Conservation (phyloP, 805 yeast genomes). For the Saturnispora kantuleensis region DNA sequence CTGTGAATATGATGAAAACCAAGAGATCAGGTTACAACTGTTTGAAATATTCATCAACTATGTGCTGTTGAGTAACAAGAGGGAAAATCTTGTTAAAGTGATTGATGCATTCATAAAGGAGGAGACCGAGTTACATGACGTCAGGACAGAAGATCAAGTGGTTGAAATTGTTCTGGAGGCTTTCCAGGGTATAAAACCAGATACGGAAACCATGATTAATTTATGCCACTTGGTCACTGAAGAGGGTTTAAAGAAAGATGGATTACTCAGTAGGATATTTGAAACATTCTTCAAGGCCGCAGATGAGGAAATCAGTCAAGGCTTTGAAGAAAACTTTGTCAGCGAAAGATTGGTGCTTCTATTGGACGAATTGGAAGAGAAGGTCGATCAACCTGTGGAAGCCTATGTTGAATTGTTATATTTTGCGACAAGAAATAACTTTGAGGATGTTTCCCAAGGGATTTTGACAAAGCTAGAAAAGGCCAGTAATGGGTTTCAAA, state of each 20-base stretch:
- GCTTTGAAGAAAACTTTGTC: constrained; percentile 22
- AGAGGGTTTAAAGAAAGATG: constrained; percentile 1
- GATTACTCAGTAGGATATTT: constrained; percentile 12
- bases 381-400: constrained; percentile 14
- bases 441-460: constrained; percentile 17
- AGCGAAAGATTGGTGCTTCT: constrained; percentile 14
- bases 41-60: constrained; percentile 28
- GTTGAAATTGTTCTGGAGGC: constrained; percentile 25
- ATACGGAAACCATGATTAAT: constrained; percentile 19
- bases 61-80: constrained; percentile 22
- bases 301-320: constrained; percentile 21
- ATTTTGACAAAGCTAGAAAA: constrained; percentile 16
- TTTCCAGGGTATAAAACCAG: constrained; percentile 21
- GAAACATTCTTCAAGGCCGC: constrained; percentile 21
- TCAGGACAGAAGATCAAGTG: constrained; percentile 16
- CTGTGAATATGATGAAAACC: constrained; percentile 15
- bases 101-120: constrained; percentile 23
- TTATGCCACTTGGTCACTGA: constrained; percentile 16
- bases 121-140: constrained; percentile 12
- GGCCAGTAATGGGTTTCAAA: constrained; percentile 11
- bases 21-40: constrained; percentile 20
- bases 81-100: constrained; percentile 17
- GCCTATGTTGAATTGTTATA: constrained; percentile 24
- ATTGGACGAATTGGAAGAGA: constrained; percentile 14
- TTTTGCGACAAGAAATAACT: constrained; percentile 22